Evolutionary conservation across 495 filamentous ascomycete genomes (phyloP).

Genomic region (Trichoderma parareesei): DNA sequence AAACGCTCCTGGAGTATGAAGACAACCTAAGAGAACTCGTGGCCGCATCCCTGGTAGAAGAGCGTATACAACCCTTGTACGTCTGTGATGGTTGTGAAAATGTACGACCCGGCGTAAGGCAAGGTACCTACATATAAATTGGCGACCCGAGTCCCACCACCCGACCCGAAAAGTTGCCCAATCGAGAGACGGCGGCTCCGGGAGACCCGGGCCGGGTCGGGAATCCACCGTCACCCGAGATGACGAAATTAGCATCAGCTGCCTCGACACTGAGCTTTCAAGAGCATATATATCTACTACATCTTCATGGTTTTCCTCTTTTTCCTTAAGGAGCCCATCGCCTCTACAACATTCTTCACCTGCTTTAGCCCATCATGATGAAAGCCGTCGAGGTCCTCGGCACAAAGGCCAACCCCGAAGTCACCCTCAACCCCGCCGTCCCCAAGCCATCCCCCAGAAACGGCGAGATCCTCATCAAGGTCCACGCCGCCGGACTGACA

Average conservation of each 20-base stretch:
- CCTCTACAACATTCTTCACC: neutral
- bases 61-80: too few relatives aligned
- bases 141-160: neutral
- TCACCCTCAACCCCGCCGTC: conserved; percentile 13
- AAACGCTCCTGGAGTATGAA: too few relatives aligned
- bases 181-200: neutral
- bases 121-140: neutral
- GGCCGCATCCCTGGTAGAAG: too few relatives aligned
- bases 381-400: conserved; percentile 19
- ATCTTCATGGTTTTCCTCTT: neutral
- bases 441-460: conserved; percentile 15
- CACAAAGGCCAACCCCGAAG: neutral
- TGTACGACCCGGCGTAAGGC: too few relatives aligned
- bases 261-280: neutral
- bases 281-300: too few relatives aligned
- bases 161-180: neutral
- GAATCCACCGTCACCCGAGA: conserved; percentile 2
- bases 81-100: too few relatives aligned
- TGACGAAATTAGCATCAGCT: conserved; percentile 3
- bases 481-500: conserved; percentile 45
- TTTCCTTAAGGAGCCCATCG: neutral
- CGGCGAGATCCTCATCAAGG: conserved; percentile 48
- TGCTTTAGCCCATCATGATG: conserved; percentile 10
- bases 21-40: too few relatives aligned
- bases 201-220: neutral